These are phyloP conservation scores for Neonectria hederae DNA, from an alignment of 2,329 filamentous ascomycete species.

Conservation along the genomic window DNA sequence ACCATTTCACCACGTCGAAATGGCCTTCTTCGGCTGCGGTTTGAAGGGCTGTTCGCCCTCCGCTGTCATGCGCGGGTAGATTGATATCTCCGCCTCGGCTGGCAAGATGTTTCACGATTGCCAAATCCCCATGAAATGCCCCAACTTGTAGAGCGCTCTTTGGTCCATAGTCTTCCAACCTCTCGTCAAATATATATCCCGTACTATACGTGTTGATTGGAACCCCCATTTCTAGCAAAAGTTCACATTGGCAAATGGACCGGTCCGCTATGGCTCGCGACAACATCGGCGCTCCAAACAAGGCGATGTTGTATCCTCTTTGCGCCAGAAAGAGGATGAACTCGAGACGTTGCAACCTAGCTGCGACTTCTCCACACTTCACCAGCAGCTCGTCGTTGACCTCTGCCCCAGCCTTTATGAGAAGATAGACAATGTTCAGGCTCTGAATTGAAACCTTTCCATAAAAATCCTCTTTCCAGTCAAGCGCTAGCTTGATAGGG, in stretches of 20 bases:
- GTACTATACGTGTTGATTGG: slow-evolving; percentile 9
- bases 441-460: not conserved
- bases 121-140: not conserved
- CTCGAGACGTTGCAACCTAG: not conserved
- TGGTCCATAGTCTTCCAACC: not conserved
- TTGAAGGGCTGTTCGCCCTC: slow-evolving; percentile 12
- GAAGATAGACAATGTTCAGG: not conserved
- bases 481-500: not conserved
- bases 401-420: not conserved
- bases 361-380: not conserved
- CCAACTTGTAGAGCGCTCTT: slow-evolving; percentile 10
- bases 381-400: not conserved
- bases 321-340: not conserved
- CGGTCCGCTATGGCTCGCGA: not conserved
- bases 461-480: too few relatives aligned
- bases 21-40: not conserved
- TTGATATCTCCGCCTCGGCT: slow-evolving; percentile 8
- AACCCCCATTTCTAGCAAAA: not conserved
- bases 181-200: not conserved
- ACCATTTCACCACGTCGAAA: not conserved
- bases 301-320: not conserved
- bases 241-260: not conserved
- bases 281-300: not conserved
- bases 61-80: not conserved
- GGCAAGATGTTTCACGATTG: not conserved